Base-by-base conservation (phyloP, 768 basidiomycete species). In the Boletus sp. region DNA sequence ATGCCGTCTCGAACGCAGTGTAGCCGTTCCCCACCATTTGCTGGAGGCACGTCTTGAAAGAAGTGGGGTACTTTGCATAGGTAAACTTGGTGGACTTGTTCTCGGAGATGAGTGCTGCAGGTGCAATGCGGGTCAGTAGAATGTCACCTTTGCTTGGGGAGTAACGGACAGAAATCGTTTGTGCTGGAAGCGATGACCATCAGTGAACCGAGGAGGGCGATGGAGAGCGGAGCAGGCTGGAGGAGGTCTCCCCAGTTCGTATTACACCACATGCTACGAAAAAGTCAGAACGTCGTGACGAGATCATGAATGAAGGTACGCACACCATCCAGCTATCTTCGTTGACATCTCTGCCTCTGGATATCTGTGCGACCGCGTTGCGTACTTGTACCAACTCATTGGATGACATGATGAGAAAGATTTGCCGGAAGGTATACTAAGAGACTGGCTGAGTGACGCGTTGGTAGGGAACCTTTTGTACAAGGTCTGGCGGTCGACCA, bases 21-120 rank as follows among this genome's bases (percentile, higher is more conserved):
- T 62, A 62, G 6, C 61, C 61, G 13, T 62, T 59, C 7, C 61
- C 61, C 1, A 62, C 60, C 60, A 62, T 62, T 50, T 62, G 61
- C 34, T 62, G 61, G 34, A 62, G 60, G 37, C 56, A 62, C 10
- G 61, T 55, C 53, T 62, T 62, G 51, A 62, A 62, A 34, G 61
- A 62, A 30, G 54, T 61, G 5, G 60, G 61, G 33, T 61, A 55
- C 34, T 62, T 62, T 29, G 59, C 59, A 11, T 62, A 41, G 5
- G 47, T 51, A 27, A 62, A 57, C 47, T 40, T 57, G 34, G 21
- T 9, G 14, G 41, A 34, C 21, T 45, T 58, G 41, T 47, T 42
- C n/a, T 52, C 60, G 5, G 59, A 51, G 25, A 57, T 17, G 41
- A 62, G 60, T 2, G 56, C 50, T 54, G 32, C 8, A 25, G 21